These are phyloP conservation scores for Heterobasidion irregulare DNA, from an alignment of 1,284 basidiomycete genomes.

Conservation along the genomic window DNA sequence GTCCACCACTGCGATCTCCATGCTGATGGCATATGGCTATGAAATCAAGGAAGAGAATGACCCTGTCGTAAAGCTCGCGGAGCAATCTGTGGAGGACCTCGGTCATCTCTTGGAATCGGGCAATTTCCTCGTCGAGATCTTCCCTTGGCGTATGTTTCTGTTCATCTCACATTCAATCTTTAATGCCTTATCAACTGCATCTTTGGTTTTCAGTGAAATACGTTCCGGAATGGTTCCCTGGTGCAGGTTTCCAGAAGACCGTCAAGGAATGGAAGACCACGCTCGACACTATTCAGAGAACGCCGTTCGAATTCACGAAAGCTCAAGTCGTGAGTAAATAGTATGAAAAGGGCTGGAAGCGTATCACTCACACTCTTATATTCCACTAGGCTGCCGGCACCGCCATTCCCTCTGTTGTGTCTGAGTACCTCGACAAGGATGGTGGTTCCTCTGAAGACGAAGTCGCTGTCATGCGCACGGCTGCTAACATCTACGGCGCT, in stretches of 20 bases:
- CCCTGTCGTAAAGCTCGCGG: constrained; percentile 14
- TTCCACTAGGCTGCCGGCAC: not conserved
- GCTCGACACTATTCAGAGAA: constrained; percentile 7
- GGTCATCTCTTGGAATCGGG: constrained; percentile 15
- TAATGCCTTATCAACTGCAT: not conserved
- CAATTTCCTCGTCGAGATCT: constrained; percentile 23
- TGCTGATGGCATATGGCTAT: constrained; percentile 25
- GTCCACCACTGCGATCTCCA: constrained; percentile 19
- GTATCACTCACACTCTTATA: too few relatives aligned
- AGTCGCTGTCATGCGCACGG: not conserved
- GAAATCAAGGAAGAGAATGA: constrained; percentile 17
- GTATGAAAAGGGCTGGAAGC: too few relatives aligned
- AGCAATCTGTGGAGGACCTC: constrained; percentile 16
- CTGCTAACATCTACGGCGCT: not conserved
- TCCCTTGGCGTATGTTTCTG: constrained; percentile 20
- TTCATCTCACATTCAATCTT: not conserved
- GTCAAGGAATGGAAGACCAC: constrained; percentile 14
- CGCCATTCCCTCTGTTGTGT: not conserved
- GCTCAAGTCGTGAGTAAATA: not conserved
- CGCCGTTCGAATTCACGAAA: not conserved
- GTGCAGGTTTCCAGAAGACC: constrained; percentile 21
- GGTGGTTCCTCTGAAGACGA: not conserved
- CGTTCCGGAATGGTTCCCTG: constrained; percentile 28
- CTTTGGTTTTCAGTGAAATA: constrained; percentile 17
- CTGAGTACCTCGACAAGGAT: not conserved